Evolutionary conservation across 805 yeast genomes (phyloP).

Genomic region (Candida gorgasii): DNA sequence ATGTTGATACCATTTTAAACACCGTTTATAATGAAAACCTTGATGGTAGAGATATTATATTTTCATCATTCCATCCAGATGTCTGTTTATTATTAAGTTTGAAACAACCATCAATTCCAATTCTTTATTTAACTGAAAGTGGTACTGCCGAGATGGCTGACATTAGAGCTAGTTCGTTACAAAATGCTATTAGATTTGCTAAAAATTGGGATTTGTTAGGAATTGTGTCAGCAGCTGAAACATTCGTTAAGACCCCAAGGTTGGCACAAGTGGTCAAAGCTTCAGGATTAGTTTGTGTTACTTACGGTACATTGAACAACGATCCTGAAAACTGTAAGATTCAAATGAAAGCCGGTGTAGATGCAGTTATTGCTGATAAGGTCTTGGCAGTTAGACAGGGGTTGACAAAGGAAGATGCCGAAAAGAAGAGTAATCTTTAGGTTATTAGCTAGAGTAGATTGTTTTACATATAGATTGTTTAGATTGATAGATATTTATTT

Average conservation of each 20-base stretch:
- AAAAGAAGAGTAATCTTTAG: not conserved
- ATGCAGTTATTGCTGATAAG: constrained; percentile 96
- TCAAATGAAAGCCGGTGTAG: constrained; percentile 93
- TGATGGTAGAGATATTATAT: constrained; percentile 79
- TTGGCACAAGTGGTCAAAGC: constrained; percentile 89
- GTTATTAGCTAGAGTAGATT: no score
- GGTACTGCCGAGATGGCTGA: constrained; percentile 90
- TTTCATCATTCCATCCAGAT: constrained; percentile 95
- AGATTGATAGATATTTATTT: no score
- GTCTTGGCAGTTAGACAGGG: constrained; percentile 92
- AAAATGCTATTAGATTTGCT: constrained; percentile 88
- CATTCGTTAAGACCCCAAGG: constrained; percentile 87
- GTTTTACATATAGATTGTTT: no score
- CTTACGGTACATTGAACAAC: constrained; percentile 85
- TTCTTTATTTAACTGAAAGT: constrained; percentile 83
- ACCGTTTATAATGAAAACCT: constrained; percentile 74
- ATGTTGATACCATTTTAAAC: constrained; percentile 84
- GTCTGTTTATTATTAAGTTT: constrained; percentile 80
- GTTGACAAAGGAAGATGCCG: constrained; percentile 43
- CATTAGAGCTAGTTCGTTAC: constrained; percentile 81
- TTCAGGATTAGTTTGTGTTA: constrained; percentile 88
- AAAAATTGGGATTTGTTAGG: constrained; percentile 90
- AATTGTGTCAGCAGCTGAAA: constrained; percentile 84
- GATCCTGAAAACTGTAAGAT: constrained; percentile 78
- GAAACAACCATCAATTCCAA: constrained; percentile 93